Base-by-base conservation (phyloP, 1,284 basidiomycete species). In the Cryptococcus floricola region DNA sequence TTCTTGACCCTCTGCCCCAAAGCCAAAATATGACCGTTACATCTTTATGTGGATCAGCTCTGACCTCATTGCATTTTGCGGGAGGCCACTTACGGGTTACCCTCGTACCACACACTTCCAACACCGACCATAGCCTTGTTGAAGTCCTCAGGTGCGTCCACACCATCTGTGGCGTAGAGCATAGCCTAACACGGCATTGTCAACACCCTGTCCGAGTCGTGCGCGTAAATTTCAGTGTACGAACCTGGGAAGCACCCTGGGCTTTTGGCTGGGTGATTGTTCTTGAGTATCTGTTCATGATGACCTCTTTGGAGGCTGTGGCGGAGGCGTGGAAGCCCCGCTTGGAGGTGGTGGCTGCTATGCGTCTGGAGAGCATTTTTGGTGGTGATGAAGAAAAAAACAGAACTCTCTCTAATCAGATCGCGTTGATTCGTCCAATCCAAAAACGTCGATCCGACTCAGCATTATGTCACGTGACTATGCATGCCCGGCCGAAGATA, bases 101-200 rank as follows among this genome's bases (percentile, higher is more conserved):
- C 89, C 74, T 92, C 89, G 70, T 92, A 91, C 93, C 93, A 97
- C 34, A 97, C 88, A 65, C 89, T 93, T 8, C 87, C 93, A 42
- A 97, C 86, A 58, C 93, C 93, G 59, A 97, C 88, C 93, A 97
- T 96, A 53, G 92, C 86, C 77, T 94, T 96, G 68, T 89, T 80
- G 61, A 97, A 87, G 63, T 97, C 93, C 12, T 81, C 82, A 62
- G 92, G 87, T 27, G 69, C 78, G 31, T 83, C 79, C 58, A 97
- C 83, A 27, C 91, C 92, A 28, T 96, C 93, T 1, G 93, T 97
- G 19, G 92, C 93, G 75, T 93, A 97, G 48, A 97, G 79, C 93
- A 97, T 97, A 28, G 93, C 93, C 89, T 93, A 59, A n/a, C 13
- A 37, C 23, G 23, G 19, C 46, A 37, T 31, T 12, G 42, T 59